Conservation (phyloP, 805 yeast genomes). For the Starmerella sirachaensis region DNA sequence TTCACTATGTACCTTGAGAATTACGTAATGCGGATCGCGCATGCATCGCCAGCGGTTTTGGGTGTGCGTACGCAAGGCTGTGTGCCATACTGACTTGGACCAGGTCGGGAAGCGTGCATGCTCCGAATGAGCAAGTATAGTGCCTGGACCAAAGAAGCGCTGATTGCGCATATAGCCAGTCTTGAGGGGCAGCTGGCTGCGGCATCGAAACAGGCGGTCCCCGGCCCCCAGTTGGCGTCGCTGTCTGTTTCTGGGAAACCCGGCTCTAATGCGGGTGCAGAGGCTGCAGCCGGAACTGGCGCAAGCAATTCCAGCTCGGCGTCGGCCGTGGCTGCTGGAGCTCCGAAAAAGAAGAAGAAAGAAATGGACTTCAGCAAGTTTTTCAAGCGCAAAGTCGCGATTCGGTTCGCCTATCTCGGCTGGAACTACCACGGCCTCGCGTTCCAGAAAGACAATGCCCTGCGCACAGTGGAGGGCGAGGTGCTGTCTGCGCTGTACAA, state of each 20-base stretch:
- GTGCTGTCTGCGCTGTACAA: constrained; percentile 59
- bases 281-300: neutral
- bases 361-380: constrained; percentile 55
- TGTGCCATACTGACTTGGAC: no score
- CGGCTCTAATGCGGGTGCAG: neutral
- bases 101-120: constrained; percentile 2
- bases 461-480: constrained; percentile 77
- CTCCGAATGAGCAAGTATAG: constrained; percentile 11
- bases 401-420: constrained; percentile 74
- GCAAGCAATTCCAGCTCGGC: no score
- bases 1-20: no score
- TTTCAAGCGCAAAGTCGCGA: constrained; percentile 56
- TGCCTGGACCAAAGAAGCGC: constrained; percentile 52
- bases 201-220: neutral
- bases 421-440: constrained; percentile 94
- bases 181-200: constrained; percentile 34
- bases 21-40: no score
- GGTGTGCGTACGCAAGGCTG: no score
- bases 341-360: constrained; percentile 30
- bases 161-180: constrained; percentile 44
- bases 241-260: neutral
- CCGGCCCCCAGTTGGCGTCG: neutral
- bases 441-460: constrained; percentile 60
- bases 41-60: no score
- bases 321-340: no score